Percentiles rank a stretch among this genome's conserved stretches.
Conservation (phyloP, 345 rosid species). For the Linum trigynum region DNA sequence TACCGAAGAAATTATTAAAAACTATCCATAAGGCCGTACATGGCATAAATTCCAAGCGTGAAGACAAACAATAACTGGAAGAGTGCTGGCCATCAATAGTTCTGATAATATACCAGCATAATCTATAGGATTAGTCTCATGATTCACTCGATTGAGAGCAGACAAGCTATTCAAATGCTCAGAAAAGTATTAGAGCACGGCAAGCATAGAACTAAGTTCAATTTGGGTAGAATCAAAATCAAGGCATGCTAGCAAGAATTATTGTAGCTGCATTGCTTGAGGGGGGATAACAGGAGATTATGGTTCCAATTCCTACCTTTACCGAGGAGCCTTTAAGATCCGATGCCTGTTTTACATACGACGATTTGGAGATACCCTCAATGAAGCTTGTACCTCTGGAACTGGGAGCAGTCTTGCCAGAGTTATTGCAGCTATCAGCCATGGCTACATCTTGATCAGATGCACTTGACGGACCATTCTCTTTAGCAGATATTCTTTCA, state of each 20-base stretch:
- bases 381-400: constrained; percentile 64
- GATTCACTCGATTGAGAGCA: background rate
- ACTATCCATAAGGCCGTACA: no score
- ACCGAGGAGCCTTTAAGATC: constrained; percentile 86
- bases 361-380: constrained; percentile 90
- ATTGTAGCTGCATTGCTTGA: background rate
- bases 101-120: no score
- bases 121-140: background rate
- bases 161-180: background rate
- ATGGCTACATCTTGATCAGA: constrained; percentile 86
- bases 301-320: constrained; percentile 44
- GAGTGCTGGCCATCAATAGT: no score
- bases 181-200: background rate
- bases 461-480: constrained; percentile 58
- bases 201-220: background rate
- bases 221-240: background rate
- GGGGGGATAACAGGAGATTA: background rate
- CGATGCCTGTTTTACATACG: constrained; percentile 74
- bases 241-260: background rate
- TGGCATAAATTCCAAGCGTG: no score
- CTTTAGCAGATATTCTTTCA: constrained; percentile 83
- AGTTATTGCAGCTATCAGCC: constrained; percentile 77
- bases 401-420: constrained; percentile 52
- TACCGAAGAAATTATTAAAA: no score
- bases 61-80: no score